Evolutionary conservation across 441 rosid genomes (phyloP).

Genomic region (Aquilaria agallochum): DNA sequence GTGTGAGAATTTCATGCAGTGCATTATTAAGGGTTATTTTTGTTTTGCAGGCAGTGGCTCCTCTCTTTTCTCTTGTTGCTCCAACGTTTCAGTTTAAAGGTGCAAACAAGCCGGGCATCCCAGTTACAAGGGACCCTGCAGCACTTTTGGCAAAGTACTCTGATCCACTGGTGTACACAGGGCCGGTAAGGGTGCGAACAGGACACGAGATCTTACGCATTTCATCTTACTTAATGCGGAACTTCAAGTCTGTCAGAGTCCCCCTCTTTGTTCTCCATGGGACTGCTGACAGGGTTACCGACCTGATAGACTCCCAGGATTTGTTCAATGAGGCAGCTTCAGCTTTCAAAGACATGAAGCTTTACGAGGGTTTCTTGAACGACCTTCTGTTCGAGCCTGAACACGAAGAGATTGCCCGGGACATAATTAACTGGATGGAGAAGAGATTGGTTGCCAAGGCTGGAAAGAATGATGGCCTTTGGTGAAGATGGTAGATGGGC

Average conservation of each 20-base stretch:
- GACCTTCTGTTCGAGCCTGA: slow-evolving; percentile 97
- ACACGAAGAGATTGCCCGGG: slow-evolving; percentile 67
- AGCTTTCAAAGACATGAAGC: slow-evolving; percentile 72
- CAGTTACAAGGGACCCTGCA: slow-evolving; percentile 94
- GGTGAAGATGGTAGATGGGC: slow-evolving; percentile 3
- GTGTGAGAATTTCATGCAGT: no score
- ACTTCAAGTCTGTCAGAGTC: slow-evolving; percentile 57
- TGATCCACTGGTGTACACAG: slow-evolving; percentile 95
- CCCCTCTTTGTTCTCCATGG: slow-evolving; percentile 97
- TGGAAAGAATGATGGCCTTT: slow-evolving; percentile 8
- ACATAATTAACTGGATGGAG: slow-evolving; percentile 88
- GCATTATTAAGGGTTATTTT: no score
- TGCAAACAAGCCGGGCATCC: slow-evolving; percentile 96
- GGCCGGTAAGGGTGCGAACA: slow-evolving; percentile 91
- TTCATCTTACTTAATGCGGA: slow-evolving; percentile 63
- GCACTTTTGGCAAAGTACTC: slow-evolving; percentile 82
- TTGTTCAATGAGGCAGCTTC: slow-evolving; percentile 80
- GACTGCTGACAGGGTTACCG: slow-evolving; percentile 86
- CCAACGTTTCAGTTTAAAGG: slow-evolving; percentile 94
- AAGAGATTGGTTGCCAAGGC: slow-evolving; percentile 36
- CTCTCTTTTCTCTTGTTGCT: slow-evolving; percentile 72
- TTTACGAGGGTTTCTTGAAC: slow-evolving; percentile 89
- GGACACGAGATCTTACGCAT: slow-evolving; percentile 89
- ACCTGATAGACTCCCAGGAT: slow-evolving; percentile 86
- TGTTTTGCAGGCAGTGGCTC: slow-evolving; percentile 74